Evolutionary conservation across 345 rosid genomes (phyloP), one percentile per base, ranked within the genome.

Genomic region (Trapa incisa): DNA sequence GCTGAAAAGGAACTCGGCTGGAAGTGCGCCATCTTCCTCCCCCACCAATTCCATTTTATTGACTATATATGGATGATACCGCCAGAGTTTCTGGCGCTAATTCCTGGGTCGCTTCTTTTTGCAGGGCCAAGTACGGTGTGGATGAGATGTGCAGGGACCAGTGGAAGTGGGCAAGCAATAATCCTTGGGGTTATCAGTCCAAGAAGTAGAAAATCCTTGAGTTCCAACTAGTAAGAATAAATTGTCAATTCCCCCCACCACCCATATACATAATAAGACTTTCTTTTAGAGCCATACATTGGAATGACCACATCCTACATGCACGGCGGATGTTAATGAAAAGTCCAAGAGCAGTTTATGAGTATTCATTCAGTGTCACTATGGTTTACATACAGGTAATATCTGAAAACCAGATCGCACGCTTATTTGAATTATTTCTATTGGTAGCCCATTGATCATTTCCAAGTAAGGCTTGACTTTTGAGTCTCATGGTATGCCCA

Each of bases 101-200:
- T 29, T 57, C 39, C 8, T 29, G 12, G 3, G 11, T 45, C 48
- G 2, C 48, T 45, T 7, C 50, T 65, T 61, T 56, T 39, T 66
- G 39, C 84, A 94, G 99, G 88, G 96, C 96, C 57, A 85, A 86
- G 75, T 94, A 87, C 79, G 97, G 97, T 54, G 80, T 89, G 1
- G 86, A 74, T 29, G 97, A 91, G 73, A 91, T 94, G 96, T 91
- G 99, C 84, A 80, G 89, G 75, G 95, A 89, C 69, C 99, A 94
- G 41, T 94, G 99, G 99, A 91, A 86, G 15, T 91, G 99, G 97
- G 96, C 89, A 37, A 75, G 83, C 75, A 86, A 79, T 36, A 87
- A 91, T 69, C 97, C 96, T 72, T 81, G 82, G 92, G 99, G 99
- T 41, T 94, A 84, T 81, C 89, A 80, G 68, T 70, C 82, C 47